Base-by-base conservation (phyloP, 2,329 filamentous ascomycete genomes). In the Venturia oleaginea region DNA sequence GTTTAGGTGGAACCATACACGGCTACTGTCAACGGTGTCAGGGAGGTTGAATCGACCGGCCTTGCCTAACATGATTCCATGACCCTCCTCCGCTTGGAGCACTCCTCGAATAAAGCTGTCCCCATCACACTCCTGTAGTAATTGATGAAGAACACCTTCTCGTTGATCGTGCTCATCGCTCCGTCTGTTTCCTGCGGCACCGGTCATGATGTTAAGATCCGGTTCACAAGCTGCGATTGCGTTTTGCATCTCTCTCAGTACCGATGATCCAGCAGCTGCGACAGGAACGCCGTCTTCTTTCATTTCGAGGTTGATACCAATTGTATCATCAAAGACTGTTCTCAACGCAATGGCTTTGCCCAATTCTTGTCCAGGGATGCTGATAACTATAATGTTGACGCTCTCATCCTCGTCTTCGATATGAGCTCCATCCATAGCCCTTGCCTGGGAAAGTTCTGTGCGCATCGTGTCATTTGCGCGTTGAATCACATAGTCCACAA, bases 301-400 rank as follows among this genome's bases (percentile, higher is more conserved):
- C 92, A 99, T 97, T 78, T 99, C 94, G 0, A 89, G 84, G 70
- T 97, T 97, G 77, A 99, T 97, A 62, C 94, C 94, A 24, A 88
- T 80, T n/a, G 81, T 85, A 70, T 97, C 94, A 69, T 99, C 93
- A 70, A 99, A 99, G 42, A 97, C 85, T 17, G 90, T 91, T 46
- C 91, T 89, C 78, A 99, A 86, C 15, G 90, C 86, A n/a, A 95
- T 77, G 0, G 93, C 94, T 76, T 94, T 97, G 65, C 90, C 92
- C 0, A 99, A 80, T 1, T 84, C 82, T 37, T 90, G 86, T 67
- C 87, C 85, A 0, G 94, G 91, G 10, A 97, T 83, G 69, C 97
- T 94, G 6, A 99, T 79, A 10, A 99, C 82, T 0, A 91, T 95
- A 67, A 99, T 87, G 73, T 87, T 90, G 43, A 97, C 93, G 1